These are phyloP conservation scores for Discostella pseudostelligera DNA, from an alignment of 108 stramenopile genomes.

Conservation along the genomic window DNA sequence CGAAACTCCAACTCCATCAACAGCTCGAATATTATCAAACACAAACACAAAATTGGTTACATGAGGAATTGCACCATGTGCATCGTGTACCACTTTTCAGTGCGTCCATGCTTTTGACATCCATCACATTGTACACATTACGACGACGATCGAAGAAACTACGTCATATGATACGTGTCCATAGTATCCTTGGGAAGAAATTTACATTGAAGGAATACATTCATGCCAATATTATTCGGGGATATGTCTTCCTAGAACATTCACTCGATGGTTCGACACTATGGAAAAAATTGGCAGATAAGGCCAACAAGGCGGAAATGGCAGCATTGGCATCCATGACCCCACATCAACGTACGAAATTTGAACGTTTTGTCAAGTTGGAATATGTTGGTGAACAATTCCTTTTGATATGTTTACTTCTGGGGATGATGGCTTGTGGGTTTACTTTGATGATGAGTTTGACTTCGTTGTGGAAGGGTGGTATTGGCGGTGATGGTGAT, in stretches of 20 bases:
- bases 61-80: slow-evolving; percentile 36
- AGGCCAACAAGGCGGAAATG: slow-evolving; percentile 31
- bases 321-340: slow-evolving; percentile 38
- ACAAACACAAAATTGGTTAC: slow-evolving; percentile 11
- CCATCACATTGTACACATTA: neutral
- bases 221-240: slow-evolving; percentile 9
- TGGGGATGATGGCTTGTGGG: slow-evolving; percentile 26
- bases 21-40: slow-evolving; percentile 6
- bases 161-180: slow-evolving; percentile 5
- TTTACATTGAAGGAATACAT: slow-evolving; percentile 13
- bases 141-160: slow-evolving; percentile 2
- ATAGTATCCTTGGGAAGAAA: slow-evolving; percentile 31
- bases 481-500: neutral
- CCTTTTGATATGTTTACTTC: slow-evolving; percentile 14
- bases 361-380: slow-evolving; percentile 23
- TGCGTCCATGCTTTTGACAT: neutral
- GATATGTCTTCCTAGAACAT: slow-evolving; percentile 13
- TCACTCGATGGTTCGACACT: neutral
- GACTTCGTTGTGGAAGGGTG: slow-evolving; percentile 1
- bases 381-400: slow-evolving; percentile 8
- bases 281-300: slow-evolving; percentile 17
- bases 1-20: slow-evolving; percentile 6
- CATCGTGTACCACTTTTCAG: slow-evolving; percentile 12
- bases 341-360: slow-evolving; percentile 32
- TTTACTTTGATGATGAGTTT: slow-evolving; percentile 25